Percentiles rank a stretch among this genome's conserved stretches.
Conservation (phyloP, 345 rosid genomes). For the Citrus medica region DNA sequence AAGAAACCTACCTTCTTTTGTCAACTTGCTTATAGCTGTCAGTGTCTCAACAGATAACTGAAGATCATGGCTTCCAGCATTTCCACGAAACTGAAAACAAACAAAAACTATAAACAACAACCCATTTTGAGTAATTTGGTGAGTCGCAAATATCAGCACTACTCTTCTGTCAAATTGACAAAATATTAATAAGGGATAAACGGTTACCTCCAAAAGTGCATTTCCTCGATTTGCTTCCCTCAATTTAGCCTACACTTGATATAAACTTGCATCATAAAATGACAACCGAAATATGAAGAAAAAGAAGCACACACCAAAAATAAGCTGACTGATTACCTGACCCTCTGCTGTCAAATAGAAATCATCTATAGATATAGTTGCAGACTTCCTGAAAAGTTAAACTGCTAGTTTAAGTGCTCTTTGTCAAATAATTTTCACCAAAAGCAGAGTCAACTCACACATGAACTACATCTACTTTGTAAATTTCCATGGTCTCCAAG, state of each 20-base stretch:
- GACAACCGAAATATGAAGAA: constrained; percentile 8
- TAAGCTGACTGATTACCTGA: constrained; percentile 49
- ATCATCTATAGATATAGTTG: constrained; percentile 88
- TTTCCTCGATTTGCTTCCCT: constrained; percentile 76
- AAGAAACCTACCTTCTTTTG: constrained; percentile 62
- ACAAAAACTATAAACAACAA: constrained; percentile 1
- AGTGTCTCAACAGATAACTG: constrained; percentile 72
- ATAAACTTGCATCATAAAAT: constrained; percentile 14
- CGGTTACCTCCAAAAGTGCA: constrained; percentile 72
- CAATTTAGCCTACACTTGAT: constrained; percentile 58
- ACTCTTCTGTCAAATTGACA: neutral
- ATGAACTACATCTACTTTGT: constrained; percentile 1
- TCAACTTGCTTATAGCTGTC: constrained; percentile 48
- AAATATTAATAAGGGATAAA: neutral
- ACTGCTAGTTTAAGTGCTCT: neutral
- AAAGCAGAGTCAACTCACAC: neutral
- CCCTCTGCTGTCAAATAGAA: constrained; percentile 86
- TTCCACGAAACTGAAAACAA: constrained; percentile 69
- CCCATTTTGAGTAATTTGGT: neutral
- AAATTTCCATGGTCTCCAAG: constrained; percentile 10
- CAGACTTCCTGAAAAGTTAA: constrained; percentile 62
- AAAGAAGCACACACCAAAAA: constrained; percentile 7
- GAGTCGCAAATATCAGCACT: neutral
- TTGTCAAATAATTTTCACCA: neutral
- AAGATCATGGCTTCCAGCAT: constrained; percentile 99